Evolutionary conservation across 768 basidiomycete species (phyloP).

Genomic region (Tricholomella constricta): DNA sequence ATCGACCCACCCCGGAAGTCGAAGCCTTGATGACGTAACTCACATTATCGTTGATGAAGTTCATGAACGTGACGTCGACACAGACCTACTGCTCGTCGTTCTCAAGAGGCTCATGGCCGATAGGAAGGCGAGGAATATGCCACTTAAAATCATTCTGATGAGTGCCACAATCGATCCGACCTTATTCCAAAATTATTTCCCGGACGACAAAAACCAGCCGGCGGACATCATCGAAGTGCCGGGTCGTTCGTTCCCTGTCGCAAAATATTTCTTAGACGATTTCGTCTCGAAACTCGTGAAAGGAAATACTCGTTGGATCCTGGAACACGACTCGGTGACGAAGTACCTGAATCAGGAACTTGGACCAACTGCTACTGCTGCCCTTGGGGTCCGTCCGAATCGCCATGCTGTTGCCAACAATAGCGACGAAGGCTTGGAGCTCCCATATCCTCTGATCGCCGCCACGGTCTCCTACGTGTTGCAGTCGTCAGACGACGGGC

Average conservation of each 20-base stretch:
- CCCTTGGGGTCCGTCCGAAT: slow-evolving; percentile 26
- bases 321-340: slow-evolving; percentile 65
- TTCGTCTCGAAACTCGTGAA: slow-evolving; percentile 56
- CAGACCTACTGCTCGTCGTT: slow-evolving; percentile 86
- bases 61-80: slow-evolving; percentile 94
- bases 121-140: slow-evolving; percentile 65
- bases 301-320: slow-evolving; percentile 59
- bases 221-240: slow-evolving; percentile 80
- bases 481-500: slow-evolving; percentile 72
- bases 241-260: slow-evolving; percentile 91
- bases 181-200: slow-evolving; percentile 89
- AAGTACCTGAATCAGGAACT: slow-evolving; percentile 77
- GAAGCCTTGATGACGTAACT: slow-evolving; percentile 72
- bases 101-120: slow-evolving; percentile 81
- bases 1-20: slow-evolving; percentile 31
- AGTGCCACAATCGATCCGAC: slow-evolving; percentile 93
- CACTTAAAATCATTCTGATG: slow-evolving; percentile 90
- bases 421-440: slow-evolving; percentile 61
- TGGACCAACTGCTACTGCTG: slow-evolving; percentile 30
- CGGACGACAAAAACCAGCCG: slow-evolving; percentile 54
- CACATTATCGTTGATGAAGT: slow-evolving; percentile 96
- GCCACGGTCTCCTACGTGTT: slow-evolving; percentile 81
- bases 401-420: slow-evolving; percentile 16
- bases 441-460: slow-evolving; percentile 81
- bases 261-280: slow-evolving; percentile 79